These are phyloP conservation scores for Sporothrix inflata DNA, from an alignment of 2,329 filamentous ascomycete genomes.

Conservation along the genomic window DNA sequence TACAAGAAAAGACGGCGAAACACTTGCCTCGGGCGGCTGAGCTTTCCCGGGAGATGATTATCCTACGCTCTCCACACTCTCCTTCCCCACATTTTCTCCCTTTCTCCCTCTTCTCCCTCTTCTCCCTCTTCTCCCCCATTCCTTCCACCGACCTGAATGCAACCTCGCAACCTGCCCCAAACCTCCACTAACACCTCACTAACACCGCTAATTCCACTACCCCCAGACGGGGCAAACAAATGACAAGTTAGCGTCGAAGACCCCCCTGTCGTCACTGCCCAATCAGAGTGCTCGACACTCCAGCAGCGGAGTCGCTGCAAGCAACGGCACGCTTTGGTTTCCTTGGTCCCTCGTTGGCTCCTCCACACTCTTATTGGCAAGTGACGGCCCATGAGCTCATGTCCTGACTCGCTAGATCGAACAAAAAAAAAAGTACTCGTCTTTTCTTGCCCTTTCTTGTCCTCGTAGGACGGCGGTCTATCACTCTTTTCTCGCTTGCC, in stretches of 20 bases:
- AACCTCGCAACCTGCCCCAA: background rate
- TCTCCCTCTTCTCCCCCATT: background rate
- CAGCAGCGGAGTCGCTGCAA: constrained; percentile 6
- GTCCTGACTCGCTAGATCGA: background rate
- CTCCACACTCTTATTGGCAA: constrained; percentile 8
- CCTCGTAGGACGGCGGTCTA: too few relatives aligned
- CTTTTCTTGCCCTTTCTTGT: too few relatives aligned
- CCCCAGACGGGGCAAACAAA: background rate
- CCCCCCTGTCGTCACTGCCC: background rate
- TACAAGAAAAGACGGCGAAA: background rate
- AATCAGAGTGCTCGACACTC: background rate
- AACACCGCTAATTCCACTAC: background rate
- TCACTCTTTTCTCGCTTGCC: background rate
- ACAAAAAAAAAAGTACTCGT: background rate
- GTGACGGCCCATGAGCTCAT: constrained; percentile 20
- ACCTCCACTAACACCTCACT: constrained; percentile 4
- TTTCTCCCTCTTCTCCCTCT: background rate
- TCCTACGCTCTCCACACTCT: background rate
- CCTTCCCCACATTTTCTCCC: background rate
- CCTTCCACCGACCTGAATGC: constrained; percentile 2
- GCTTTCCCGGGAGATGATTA: constrained; percentile 7
- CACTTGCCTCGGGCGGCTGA: constrained; percentile 22
- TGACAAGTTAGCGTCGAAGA: background rate
- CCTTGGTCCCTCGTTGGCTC: background rate
- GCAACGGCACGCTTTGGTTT: background rate